Evolutionary conservation across 1,284 basidiomycete genomes (phyloP), one percentile per base, ranked within the genome.

Genomic region (Ustilago crameri): DNA sequence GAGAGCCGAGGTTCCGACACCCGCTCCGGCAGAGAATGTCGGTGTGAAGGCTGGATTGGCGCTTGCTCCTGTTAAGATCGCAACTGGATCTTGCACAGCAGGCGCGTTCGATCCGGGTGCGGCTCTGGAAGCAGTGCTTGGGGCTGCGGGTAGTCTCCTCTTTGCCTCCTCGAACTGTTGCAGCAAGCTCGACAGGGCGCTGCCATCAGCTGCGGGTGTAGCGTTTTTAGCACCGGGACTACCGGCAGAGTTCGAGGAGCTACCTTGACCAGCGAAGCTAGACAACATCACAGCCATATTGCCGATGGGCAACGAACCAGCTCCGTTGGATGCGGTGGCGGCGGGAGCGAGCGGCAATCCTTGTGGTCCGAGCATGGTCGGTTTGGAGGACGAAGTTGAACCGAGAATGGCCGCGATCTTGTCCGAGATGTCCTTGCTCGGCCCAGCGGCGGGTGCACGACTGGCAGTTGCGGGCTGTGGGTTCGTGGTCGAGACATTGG

Each of bases 401-500:
- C 68, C 68, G 17, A 71, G 58, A 34, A 71, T 65, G 37, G 68
- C 62, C 12, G 68, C 68, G 45, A 71, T 71, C 53, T 62, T 65
- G 54, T 59, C 62, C 20, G 62, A 71, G 24, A 71, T 58, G 38
- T 71, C 68, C 17, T 71, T 71, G 53, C 54, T 42, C 14, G 61
- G 46, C 7, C 46, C 47, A 2, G 47, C 10, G 4, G 42, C 34
- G 3, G 55, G 32, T 27, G 42, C 34, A 24, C 66, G 51, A 46
- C 24, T 15, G 35, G 30, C 44, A 4, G 45, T 35, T 35, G 22
- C 2, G 14, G 22, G 9, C 48, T 32, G 38, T 20, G 32, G 12
- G 26, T 30, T 48, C 23, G 43, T 27, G 22, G 38, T 27, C 7
- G 49, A 20, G 10, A 32, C 27, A 8, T 17, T 15, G 17, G 46